Evolutionary conservation across 345 rosid genomes (phyloP), one percentile per base, ranked within the genome.

Genomic region (Geranium brycei): DNA sequence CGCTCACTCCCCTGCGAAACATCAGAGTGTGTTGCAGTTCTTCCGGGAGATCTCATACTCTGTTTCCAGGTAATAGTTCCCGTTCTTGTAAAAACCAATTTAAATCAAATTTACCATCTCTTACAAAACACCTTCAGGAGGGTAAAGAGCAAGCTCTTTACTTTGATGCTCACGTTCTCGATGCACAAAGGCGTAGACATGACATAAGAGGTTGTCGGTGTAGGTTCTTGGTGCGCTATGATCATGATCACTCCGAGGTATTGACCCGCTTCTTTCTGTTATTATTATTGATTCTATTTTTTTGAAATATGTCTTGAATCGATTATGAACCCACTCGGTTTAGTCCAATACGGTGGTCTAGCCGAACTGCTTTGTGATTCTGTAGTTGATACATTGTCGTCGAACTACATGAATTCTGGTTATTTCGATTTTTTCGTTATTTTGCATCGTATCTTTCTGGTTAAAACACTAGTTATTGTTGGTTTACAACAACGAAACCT

Each of bases 1-100:
- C 88, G 99, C 4, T 91, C 99, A 66, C 97, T 88, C 69, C 97
- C 99, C 12, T 95, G 97, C 69, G 99, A 95, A 85, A 89, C 97
- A 72, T 82, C 96, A 4, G 99, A 95, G 76, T 95, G 99, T 71
- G 97, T 88, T 76, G 97, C 87, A n/a, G 96, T 95, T 74, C 95
- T 95, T 78, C 88, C 97, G 0, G 97, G 96, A 68, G 99, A 95
- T 77, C 91, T 88, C 70, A 83, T 88, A 31, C 96, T 95, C 66
- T 95, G 97, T 80, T 95, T 95, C 85, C 99, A 91, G 96, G 99
- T 91, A 59, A 19, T 65, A 68, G 55, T 64, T 47, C 71, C 59
- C 28, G 28, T 23, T 38, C 17, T 31, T 17, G 58, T 55, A 23
- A 62, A 12, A 58, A 62, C 63, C 68, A 55, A 38, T 64, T 30